These are phyloP conservation scores for Solanum tarijense DNA, from an alignment of 257 asterid genomes.

Conservation along the genomic window DNA sequence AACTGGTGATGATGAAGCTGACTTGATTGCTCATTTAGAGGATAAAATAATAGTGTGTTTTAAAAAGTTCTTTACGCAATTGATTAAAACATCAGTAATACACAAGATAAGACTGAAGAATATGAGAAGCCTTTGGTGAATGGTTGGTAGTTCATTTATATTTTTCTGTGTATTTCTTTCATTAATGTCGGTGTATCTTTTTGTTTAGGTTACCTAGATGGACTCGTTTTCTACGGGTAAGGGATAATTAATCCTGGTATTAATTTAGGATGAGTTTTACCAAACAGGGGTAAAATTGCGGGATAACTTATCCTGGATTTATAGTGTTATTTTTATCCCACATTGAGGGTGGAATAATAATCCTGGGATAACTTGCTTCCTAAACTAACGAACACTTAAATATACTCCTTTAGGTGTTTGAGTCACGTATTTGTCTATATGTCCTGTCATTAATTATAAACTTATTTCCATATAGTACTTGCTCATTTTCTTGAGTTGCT, in stretches of 20 bases:
- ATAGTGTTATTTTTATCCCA: neutral
- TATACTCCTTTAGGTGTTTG: neutral
- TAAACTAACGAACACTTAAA: neutral
- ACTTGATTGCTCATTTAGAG: neutral
- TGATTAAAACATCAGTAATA: neutral
- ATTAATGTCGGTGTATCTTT: neutral
- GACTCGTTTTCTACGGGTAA: too few species aligned
- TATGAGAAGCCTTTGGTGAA: neutral
- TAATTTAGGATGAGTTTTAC: too few species aligned
- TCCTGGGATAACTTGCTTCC: neutral
- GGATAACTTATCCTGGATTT: too few species aligned
- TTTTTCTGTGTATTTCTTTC: neutral
- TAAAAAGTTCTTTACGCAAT: neutral
- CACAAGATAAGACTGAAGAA: neutral
- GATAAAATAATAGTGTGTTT: neutral
- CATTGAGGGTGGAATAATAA: neutral
- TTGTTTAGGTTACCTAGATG: neutral
- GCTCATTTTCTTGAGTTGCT: neutral
- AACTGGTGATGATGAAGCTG: neutral
- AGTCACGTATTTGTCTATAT: neutral
- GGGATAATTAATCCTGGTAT: too few species aligned
- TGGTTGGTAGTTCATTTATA: neutral
- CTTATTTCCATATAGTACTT: neutral
- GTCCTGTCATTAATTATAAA: neutral
- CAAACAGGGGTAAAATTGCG: too few species aligned